Evolutionary conservation across 2,329 filamentous ascomycete species (phyloP).

Genomic region (Microdochium nivale): DNA sequence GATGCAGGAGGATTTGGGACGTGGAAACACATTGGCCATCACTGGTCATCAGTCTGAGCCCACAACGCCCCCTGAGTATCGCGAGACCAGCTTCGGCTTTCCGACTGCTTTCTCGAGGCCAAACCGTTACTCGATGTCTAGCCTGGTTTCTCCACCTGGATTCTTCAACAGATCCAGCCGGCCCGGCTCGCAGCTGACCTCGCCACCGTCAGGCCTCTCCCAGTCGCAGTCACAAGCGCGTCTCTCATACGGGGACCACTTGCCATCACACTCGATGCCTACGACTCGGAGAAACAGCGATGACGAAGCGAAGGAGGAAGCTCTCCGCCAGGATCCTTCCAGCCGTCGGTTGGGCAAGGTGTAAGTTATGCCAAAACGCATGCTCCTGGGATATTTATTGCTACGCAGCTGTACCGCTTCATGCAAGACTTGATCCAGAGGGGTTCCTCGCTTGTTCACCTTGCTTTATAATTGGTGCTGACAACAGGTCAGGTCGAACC

Average conservation of each 20-base stretch:
- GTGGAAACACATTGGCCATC: slow-evolving; percentile 38
- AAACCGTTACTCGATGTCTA: slow-evolving; percentile 83
- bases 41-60: slow-evolving; percentile 84
- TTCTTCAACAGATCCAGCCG: slow-evolving; percentile 65
- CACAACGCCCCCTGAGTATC: slow-evolving; percentile 90
- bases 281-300: slow-evolving; percentile 85
- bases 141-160: slow-evolving; percentile 73
- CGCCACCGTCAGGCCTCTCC: slow-evolving; percentile 59
- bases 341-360: slow-evolving; percentile 67
- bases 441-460: too few species aligned
- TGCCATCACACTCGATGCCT: slow-evolving; percentile 79
- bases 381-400: too few species aligned
- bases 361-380: slow-evolving; percentile 48
- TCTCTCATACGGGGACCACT: slow-evolving; percentile 52
- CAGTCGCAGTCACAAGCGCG: slow-evolving; percentile 32
- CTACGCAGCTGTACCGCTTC: too few species aligned
- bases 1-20: slow-evolving; percentile 70
- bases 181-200: slow-evolving; percentile 72
- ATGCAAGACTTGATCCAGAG: too few species aligned
- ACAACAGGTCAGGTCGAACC: slow-evolving; percentile 55
- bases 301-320: slow-evolving; percentile 76
- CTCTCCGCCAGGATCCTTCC: slow-evolving; percentile 59
- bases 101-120: slow-evolving; percentile 73
- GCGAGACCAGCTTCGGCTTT: slow-evolving; percentile 62
- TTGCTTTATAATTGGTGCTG: too few species aligned